Percentiles rank a stretch among this genome's conserved stretches.
These are phyloP conservation scores for Saururus chinensis DNA, from an alignment of 164 flowering plant species.

Conservation along the genomic window DNA sequence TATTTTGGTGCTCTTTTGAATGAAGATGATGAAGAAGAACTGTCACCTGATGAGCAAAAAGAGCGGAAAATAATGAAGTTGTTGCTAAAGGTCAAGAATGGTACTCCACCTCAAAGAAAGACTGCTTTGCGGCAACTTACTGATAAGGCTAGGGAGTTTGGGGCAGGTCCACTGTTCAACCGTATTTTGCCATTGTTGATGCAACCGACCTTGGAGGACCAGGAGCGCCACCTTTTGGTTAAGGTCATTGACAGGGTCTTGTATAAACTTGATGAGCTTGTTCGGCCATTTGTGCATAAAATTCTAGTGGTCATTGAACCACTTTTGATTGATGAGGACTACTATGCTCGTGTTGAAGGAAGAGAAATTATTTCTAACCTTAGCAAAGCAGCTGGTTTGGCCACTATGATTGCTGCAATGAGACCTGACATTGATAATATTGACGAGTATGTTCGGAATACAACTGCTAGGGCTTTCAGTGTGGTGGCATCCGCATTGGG, in stretches of 20 bases:
- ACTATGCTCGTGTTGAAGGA: conserved; percentile 97
- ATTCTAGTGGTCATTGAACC: conserved; percentile 97
- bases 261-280: conserved; percentile 93
- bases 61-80: conserved; percentile 98
- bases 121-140: conserved; percentile 94
- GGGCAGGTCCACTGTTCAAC: conserved; percentile 94
- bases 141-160: conserved; percentile 93
- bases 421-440: conserved; percentile 96
- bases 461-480: conserved; percentile 98
- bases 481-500: conserved; percentile 99
- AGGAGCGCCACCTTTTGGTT: conserved; percentile 93
- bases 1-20: conserved; percentile 76
- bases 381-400: conserved; percentile 98
- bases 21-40: conserved; percentile 86
- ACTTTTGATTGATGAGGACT: conserved; percentile 91
- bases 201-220: conserved; percentile 98
- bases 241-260: conserved; percentile 96
- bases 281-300: conserved; percentile 92
- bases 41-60: conserved; percentile 93
- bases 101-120: conserved; percentile 98
- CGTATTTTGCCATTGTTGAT: conserved; percentile 85
- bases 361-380: conserved; percentile 95
- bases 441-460: conserved; percentile 96
- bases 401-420: conserved; percentile 99
- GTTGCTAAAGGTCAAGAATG: conserved; percentile 93